Evolutionary conservation across 139 green algal species (phyloP), one percentile per base, ranked within the genome.

Genomic region (Yamagishiella unicocca): DNA sequence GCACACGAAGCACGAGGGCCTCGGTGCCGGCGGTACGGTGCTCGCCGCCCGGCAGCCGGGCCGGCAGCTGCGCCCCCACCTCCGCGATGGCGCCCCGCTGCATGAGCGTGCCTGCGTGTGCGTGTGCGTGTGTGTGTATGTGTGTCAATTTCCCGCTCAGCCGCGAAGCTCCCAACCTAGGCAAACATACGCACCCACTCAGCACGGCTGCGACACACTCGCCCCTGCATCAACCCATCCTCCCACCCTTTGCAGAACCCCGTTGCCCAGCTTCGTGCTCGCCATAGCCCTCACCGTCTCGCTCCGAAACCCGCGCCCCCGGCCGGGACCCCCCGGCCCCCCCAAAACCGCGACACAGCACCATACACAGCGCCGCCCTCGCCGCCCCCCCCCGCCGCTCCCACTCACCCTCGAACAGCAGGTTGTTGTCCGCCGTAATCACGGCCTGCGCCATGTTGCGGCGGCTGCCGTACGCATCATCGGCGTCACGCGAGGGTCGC

Each of bases 1-100:
- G 85, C 14, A 97, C 64, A 8, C 95, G 92, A 76, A 99, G 42
- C 8, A 97, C 83, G 22, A 99, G 54, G 7, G 93, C 96, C 92
- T 99, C 97, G 6, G 89, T 92, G 43, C 62, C 84, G 21, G 70
- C 83, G n/a, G 96, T 92, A 31, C 91, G 88, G 68, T 91, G 70
- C 54, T 94, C 88, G 7, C 93, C 91, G n/a, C 88, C 83, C 4
- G 92, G 90, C 72, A 95, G 80, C n/a, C 61, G 14, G 9, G 82
- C 38, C 31, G 82, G 62, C 14, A 95, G 68, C 12, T 79, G 9
- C 19, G 92, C 85, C 22, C 92, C 92, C 19, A 96, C 90, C 85
- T 96, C 92, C 12, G 96, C 96, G n/a, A 92, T 72, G 2, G 92
- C 93, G 38, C 91, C 89, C 5, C 92, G 89, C 21, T 89, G 78